These are phyloP conservation scores for Gloeopeniophorella convolvens DNA, from an alignment of 768 basidiomycete genomes.

Conservation along the genomic window DNA sequence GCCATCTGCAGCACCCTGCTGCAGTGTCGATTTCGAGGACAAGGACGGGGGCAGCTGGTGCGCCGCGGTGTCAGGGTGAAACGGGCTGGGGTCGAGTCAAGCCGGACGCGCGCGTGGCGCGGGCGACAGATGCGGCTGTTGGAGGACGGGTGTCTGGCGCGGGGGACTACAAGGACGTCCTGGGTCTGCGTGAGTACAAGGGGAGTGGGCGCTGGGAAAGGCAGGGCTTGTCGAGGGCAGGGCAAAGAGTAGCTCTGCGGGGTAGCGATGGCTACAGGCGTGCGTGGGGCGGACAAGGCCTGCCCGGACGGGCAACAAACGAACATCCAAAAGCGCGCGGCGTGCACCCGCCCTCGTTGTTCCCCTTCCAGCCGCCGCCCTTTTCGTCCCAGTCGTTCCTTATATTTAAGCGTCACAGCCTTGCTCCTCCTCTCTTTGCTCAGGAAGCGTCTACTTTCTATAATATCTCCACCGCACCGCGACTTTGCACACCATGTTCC, in stretches of 20 bases:
- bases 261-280: not conserved
- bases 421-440: constrained; percentile 16
- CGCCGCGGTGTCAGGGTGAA: too few species aligned
- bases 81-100: too few species aligned
- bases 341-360: constrained; percentile 9
- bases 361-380: constrained; percentile 17
- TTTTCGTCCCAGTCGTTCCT: constrained; percentile 11
- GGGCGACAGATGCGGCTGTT: too few species aligned
- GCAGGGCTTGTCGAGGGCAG: constrained; percentile 12
- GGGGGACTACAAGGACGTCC: too few species aligned
- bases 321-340: constrained; percentile 16
- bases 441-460: constrained; percentile 12
- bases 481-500: constrained; percentile 17
- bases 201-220: constrained; percentile 7
- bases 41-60: too few species aligned
- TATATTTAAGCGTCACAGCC: constrained; percentile 17
- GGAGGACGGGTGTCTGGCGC: too few species aligned
- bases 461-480: not conserved
- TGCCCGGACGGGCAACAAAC: constrained; percentile 20
- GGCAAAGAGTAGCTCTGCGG: not conserved
- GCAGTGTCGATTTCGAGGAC: too few species aligned
- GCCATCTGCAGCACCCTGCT: too few species aligned
- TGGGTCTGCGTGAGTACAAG: constrained; percentile 10
- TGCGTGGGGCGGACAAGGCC: not conserved
- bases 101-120: too few species aligned